Evolutionary conservation across 768 basidiomycete genomes (phyloP).

Genomic region (Rhizopogon vesiculosus): DNA sequence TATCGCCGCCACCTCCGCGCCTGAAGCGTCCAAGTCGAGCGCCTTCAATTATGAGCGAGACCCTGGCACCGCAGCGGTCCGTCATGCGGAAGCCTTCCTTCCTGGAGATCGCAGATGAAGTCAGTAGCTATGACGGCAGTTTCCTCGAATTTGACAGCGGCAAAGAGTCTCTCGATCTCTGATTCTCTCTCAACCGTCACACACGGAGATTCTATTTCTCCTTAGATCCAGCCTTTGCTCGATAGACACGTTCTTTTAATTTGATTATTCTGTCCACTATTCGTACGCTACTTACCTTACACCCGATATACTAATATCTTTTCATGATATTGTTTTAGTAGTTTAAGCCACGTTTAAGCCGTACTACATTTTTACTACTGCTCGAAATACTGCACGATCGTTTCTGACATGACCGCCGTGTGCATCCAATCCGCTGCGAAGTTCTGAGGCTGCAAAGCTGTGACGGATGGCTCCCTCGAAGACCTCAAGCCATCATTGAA

Average conservation of each 20-base stretch:
- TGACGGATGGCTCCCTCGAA: too few species aligned
- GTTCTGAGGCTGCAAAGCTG: too few species aligned
- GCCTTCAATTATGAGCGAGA: slow-evolving; percentile 23
- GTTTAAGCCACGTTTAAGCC: slow-evolving; percentile 5
- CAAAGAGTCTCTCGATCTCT: slow-evolving; percentile 33
- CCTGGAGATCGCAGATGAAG: slow-evolving; percentile 52
- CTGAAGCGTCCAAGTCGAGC: background rate
- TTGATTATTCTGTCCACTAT: slow-evolving; percentile 13
- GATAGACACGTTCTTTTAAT: slow-evolving; percentile 4
- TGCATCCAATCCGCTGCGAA: too few species aligned
- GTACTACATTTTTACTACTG: background rate
- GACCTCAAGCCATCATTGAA: too few species aligned
- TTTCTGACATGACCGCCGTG: too few species aligned
- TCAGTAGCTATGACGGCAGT: slow-evolving; percentile 25
- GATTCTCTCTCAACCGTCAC: slow-evolving; percentile 29
- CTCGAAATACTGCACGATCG: too few species aligned
- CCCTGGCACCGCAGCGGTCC: slow-evolving; percentile 40
- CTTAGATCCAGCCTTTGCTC: background rate
- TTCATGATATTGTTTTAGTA: slow-evolving; percentile 12
- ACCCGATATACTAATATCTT: slow-evolving; percentile 2
- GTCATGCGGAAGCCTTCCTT: slow-evolving; percentile 70
- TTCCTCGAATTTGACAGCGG: slow-evolving; percentile 37
- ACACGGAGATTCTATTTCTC: slow-evolving; percentile 19
- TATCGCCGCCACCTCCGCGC: slow-evolving; percentile 31
- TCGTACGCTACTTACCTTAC: slow-evolving; percentile 4